Conservation (phyloP, 208 protist species). For the Leishmania braziliensis region DNA sequence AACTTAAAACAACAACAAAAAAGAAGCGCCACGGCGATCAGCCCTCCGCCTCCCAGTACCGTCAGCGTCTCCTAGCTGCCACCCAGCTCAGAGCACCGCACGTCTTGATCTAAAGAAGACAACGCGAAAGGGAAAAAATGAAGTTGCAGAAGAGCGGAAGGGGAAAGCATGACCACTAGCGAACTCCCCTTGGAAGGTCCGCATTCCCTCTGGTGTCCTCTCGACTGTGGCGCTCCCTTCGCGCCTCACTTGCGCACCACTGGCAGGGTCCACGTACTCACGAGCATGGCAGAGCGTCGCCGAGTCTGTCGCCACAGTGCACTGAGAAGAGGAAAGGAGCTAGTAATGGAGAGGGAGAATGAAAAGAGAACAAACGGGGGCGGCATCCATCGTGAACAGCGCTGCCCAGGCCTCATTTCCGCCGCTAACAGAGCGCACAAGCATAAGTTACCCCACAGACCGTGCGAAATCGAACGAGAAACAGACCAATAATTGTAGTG, state of each 20-base stretch:
- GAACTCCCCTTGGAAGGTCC: neutral
- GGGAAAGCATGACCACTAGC: neutral
- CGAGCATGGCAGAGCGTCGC: neutral
- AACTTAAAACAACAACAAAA: neutral
- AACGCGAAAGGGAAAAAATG: neutral
- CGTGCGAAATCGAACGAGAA: neutral
- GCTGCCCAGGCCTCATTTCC: neutral
- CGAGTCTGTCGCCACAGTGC: neutral
- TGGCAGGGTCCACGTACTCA: neutral
- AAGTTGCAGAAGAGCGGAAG: neutral
- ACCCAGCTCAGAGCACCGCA: neutral
- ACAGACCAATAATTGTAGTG: constrained; percentile 9
- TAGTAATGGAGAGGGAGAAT: neutral
- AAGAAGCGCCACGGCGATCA: neutral
- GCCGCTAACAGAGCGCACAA: neutral
- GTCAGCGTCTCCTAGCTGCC: neutral
- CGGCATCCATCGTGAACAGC: neutral
- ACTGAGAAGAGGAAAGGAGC: neutral
- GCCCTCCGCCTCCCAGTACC: neutral
- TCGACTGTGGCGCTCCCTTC: neutral
- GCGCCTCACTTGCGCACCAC: neutral
- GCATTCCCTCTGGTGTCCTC: neutral
- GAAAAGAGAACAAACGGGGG: neutral
- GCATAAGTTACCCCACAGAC: constrained; percentile 1
- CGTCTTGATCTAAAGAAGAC: neutral